Evolutionary conservation across 352 stramenopile species (phyloP).

Genomic region (Phytophthora litchii): DNA sequence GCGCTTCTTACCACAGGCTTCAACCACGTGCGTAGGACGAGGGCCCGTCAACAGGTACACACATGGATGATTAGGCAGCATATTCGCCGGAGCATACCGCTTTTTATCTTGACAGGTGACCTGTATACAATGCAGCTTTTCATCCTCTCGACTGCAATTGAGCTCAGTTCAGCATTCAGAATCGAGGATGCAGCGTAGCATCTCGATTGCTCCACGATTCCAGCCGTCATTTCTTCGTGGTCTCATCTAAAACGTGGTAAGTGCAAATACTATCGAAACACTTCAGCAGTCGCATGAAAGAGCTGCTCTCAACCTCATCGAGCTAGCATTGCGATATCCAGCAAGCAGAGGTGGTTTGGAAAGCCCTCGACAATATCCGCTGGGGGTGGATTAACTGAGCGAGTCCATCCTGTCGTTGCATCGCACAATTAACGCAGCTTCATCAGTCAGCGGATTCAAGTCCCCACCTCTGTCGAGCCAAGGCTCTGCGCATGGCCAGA

Average conservation of each 20-base stretch:
- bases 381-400: not conserved
- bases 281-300: conserved; percentile 6
- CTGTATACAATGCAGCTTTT: not conserved
- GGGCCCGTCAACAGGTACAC: not conserved
- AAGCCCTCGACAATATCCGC: conserved; percentile 4
- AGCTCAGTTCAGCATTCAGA: not conserved
- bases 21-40: conserved; percentile 3
- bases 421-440: not conserved
- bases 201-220: not conserved
- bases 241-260: not conserved
- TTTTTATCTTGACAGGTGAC: conserved; percentile 3
- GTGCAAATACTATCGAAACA: conserved; percentile 13
- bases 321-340: not conserved
- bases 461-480: conserved; percentile 1
- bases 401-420: conserved; percentile 1
- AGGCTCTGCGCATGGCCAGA: conserved; percentile 5
- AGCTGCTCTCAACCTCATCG: not conserved
- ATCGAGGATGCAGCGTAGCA: not conserved
- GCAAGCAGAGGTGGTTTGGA: not conserved
- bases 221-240: no score
- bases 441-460: conserved; percentile 7
- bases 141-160: conserved; percentile 14
- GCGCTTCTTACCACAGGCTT: conserved; percentile 11
- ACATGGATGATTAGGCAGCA: no score
- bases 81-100: no score